Base-by-base conservation (phyloP, 129 eudicot genomes). In the Calendula officinalis region DNA sequence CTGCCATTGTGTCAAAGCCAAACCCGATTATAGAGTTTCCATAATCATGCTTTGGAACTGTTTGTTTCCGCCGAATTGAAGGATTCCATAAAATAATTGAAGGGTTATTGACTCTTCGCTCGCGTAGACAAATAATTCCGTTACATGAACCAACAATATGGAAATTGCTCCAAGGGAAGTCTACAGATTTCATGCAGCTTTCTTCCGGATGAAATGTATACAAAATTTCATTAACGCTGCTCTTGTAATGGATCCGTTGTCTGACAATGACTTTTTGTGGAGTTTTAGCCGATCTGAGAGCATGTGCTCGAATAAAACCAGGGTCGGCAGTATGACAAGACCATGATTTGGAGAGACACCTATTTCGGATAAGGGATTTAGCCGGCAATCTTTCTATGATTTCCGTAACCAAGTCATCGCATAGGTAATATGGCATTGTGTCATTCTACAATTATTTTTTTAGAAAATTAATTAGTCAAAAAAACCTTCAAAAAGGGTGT, bases 311-410 rank as follows among this genome's bases (percentile, higher is more conserved):
- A 6, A 8, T 8, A 15, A 45, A 45, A 3, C 50, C 13, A 45
- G 7, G 50, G 50, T 2, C 13, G 13, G 50, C 9, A 12, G 9
- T 45, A 8, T 13, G 16, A 45, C 14, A 45, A 8, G 14, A 15
- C 50, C 50, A 45, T 45, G 50, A 45, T 45, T 45, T 45, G 15
- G 50, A 45, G 16, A 45, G 50, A 45, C 6, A 45, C 13, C 14
- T 45, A 45, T 45, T 45, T 14, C 16, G 50, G 50, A 45, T 15
- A 45, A 45, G 50, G 50, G 50, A 45, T 45, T 45, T 45, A 45
- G 13, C 1, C 13, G 50, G 50, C 5, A 45, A 6, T 45, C 50
- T 45, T 45, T 10, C 13, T 8, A 45, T 10, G 50, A 45, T 45
- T 45, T 45, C 50, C 12, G 12, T 13, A 45, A 45, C 9, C 50